A percentile compares a stretch with the other conserved stretches of the same genome.
These are phyloP conservation scores for Paraphoma sp. DNA, from an alignment of 2,329 filamentous ascomycete species.

Conservation along the genomic window DNA sequence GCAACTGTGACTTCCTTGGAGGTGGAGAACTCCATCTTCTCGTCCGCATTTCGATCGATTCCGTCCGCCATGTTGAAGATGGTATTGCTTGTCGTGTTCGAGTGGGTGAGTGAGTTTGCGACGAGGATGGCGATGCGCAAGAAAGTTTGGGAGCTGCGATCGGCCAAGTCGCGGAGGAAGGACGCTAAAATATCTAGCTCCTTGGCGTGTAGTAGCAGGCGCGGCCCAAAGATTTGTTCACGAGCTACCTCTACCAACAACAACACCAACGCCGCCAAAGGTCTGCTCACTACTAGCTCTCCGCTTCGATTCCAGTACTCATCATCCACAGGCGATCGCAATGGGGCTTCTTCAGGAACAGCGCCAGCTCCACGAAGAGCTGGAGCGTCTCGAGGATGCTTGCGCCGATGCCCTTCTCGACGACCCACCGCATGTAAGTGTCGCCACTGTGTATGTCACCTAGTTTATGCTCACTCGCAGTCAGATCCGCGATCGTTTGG, in stretches of 20 bases:
- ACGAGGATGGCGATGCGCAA: conserved; percentile 17
- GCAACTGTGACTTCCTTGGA: conserved; percentile 97
- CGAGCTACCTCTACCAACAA: conserved; percentile 14
- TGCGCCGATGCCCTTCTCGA: conserved; percentile 88
- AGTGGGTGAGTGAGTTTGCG: conserved; percentile 3
- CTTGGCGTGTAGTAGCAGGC: too few species aligned
- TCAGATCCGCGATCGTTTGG: conserved; percentile 85
- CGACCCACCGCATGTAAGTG: conserved; percentile 81
- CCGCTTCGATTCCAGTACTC: conserved; percentile 18
- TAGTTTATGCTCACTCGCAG: conserved; percentile 8
- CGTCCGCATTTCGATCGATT: conserved; percentile 91
- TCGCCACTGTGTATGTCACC: neutral
- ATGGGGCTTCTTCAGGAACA: conserved; percentile 89
- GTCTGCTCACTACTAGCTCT: conserved; percentile 24
- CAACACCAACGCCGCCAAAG: conserved; percentile 25
- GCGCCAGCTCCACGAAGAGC: conserved; percentile 91
- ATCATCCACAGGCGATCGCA: conserved; percentile 28
- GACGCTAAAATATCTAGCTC: neutral
- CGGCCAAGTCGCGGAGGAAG: conserved; percentile 20
- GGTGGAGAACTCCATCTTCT: conserved; percentile 97
- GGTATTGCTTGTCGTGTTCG: conserved; percentile 1
- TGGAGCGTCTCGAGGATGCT: conserved; percentile 94
- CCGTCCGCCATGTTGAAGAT: conserved; percentile 80
- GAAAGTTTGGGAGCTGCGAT: conserved; percentile 33
- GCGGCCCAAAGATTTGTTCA: conserved; percentile 16